Base-by-base conservation (phyloP, 305 asterid species). In the Ajuga reptans region DNA sequence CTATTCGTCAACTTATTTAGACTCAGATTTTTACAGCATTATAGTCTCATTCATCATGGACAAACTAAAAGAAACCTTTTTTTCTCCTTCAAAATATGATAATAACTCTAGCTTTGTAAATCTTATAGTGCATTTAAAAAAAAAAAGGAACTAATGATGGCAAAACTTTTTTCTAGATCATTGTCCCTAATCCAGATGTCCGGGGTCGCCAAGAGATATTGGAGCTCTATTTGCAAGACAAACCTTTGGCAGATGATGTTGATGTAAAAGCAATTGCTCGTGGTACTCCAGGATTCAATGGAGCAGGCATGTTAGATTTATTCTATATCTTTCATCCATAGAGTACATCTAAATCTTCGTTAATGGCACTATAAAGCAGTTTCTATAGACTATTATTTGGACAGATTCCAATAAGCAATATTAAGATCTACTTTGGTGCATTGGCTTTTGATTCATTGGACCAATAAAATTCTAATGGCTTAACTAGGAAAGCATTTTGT, bases 261-360 rank as follows among this genome's bases (percentile, higher is more conserved):
- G 91, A 94, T 80, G 81, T 89, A 71, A 89, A 84, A 66, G 83
- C 93, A 61, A 89, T 94, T 78, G 99, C 99, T 50, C 99, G 99
- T 60, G 99, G 98, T 74, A 94, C 99, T 72, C 99, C 98, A 57
- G 97, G 98, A 75, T 93, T 93, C 84, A 93, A 90, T 69, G 99
- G 99, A 53, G 99, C 99, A 87, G 98, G 98, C 68, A 83, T 36
- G 84, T 79, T 31, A 52, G 18, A 34, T 41, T 43, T 50, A 17
- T 36, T 43, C 46, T 10, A 50, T 31, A 6, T 15, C 66, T 14
- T 37, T 34, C 46, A 34, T 58, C 64, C 47, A 16, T 58, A 36
- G 11, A n/a, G 0, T 24, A 3, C 16, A 0, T 27, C 39, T 24
- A 11, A 10, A n/a, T 43, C 9, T 14, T 33, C 29, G 16, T 64